These are phyloP conservation scores for Ceratobasidium papillatum DNA, from an alignment of 1,284 basidiomycete species.

Conservation along the genomic window DNA sequence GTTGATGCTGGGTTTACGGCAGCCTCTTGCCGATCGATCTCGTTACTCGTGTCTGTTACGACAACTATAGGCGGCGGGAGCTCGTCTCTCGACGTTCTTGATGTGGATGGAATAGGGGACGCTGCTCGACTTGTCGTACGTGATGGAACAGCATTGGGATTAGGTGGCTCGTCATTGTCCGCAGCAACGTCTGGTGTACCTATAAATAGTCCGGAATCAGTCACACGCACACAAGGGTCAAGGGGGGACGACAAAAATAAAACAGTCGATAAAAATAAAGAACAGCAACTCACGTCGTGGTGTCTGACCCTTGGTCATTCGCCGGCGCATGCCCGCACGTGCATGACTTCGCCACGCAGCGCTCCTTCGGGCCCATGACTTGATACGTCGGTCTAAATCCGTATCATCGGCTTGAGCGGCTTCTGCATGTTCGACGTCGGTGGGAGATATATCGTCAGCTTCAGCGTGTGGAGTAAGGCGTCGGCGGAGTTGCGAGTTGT, in stretches of 20 bases:
- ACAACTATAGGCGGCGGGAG: background rate
- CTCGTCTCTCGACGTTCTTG: background rate
- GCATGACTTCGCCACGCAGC: slow-evolving; percentile 26
- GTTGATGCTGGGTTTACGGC: background rate
- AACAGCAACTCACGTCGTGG: slow-evolving; percentile 21
- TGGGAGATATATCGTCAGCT: background rate
- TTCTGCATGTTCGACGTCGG: slow-evolving; percentile 12
- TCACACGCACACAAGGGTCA: slow-evolving; percentile 5
- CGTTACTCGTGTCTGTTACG: background rate
- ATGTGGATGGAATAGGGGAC: background rate
- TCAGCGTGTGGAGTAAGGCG: background rate
- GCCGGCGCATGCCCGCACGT: slow-evolving; percentile 16
- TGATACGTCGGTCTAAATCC: slow-evolving; percentile 15
- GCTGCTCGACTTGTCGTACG: background rate
- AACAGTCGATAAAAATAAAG: slow-evolving; percentile 3
- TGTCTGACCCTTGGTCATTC: background rate
- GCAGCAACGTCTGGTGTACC: background rate
- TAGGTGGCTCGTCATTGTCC: background rate
- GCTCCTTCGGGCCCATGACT: slow-evolving; percentile 25
- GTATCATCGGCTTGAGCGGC: background rate
- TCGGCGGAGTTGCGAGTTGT: background rate
- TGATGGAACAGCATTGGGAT: background rate
- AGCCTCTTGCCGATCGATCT: background rate
- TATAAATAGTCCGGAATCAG: slow-evolving; percentile 14
- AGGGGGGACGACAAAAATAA: slow-evolving; percentile 7